Percentiles rank a stretch among this genome's conserved stretches.
These are phyloP conservation scores for Xylariaceae sp. DNA, from an alignment of 2,329 filamentous ascomycete genomes.

Conservation along the genomic window DNA sequence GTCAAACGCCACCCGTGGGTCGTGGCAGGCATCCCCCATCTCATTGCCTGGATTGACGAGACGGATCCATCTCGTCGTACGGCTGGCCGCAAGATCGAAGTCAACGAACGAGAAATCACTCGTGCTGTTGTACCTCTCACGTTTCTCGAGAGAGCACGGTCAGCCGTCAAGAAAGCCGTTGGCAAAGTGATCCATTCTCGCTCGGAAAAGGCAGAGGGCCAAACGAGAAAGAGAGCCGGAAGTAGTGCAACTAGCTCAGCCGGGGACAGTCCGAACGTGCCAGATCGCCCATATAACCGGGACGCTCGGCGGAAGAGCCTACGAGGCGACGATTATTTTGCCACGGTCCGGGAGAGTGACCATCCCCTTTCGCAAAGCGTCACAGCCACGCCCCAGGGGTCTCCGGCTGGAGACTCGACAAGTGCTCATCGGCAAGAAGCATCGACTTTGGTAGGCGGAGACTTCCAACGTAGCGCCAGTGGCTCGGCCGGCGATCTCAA, in stretches of 20 bases:
- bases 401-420: constrained; percentile 23
- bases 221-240: constrained; percentile 46
- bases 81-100: constrained; percentile 79
- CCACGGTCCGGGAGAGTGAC: constrained; percentile 42
- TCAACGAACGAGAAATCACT: constrained; percentile 84
- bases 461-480: constrained; percentile 25
- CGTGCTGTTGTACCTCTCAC: constrained; percentile 84
- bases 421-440: constrained; percentile 29
- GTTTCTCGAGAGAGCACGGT: constrained; percentile 76
- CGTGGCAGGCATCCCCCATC: constrained; percentile 66
- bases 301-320: constrained; percentile 47
- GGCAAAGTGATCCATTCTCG: constrained; percentile 57
- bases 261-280: constrained; percentile 41
- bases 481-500: constrained; percentile 30
- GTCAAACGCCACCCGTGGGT: constrained; percentile 96
- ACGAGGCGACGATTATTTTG: constrained; percentile 48
- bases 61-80: constrained; percentile 76
- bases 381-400: constrained; percentile 57
- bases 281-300: constrained; percentile 46
- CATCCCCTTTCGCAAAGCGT: constrained; percentile 72
- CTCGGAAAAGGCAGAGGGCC: constrained; percentile 48
- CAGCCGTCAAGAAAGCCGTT: constrained; percentile 62
- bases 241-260: constrained; percentile 60
- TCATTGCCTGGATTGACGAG: constrained; percentile 80
- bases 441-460: constrained; percentile 30